phyloP scores from a whole-genome alignment of 1,284 basidiomycete species.

The Malassezia slooffiae region DNA sequence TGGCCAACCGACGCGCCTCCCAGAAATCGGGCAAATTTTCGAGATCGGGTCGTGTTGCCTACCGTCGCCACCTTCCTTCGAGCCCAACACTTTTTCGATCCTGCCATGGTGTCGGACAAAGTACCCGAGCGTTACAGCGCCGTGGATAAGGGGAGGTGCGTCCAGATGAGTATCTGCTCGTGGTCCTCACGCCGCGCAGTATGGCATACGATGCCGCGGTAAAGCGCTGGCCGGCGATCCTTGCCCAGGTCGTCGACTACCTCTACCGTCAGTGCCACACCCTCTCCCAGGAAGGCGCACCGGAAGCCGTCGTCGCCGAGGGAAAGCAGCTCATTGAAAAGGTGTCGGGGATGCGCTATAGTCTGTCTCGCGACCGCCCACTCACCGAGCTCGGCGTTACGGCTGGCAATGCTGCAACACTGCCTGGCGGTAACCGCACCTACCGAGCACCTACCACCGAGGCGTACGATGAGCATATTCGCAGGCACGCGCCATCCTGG shows the following conservation, averaged over 20 bases:
- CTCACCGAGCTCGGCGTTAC: conserved; percentile 51
- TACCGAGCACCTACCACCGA: conserved; percentile 54
- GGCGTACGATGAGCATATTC: conserved; percentile 27
- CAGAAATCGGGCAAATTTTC: too few species aligned
- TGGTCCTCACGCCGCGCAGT: too few species aligned
- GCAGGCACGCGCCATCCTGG: conserved; percentile 59
- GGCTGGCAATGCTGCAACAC: conserved; percentile 13
- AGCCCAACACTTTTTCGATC: too few species aligned
- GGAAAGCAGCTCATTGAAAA: conserved; percentile 69
- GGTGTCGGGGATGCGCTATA: conserved; percentile 73
- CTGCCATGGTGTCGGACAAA: too few species aligned
- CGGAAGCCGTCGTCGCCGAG: conserved; percentile 54
- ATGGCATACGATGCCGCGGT: conserved; percentile 55
- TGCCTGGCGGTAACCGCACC: conserved; percentile 49
- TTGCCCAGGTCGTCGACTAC: conserved; percentile 66
- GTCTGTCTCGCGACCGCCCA: conserved; percentile 68
- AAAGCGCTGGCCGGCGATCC: conserved; percentile 77
- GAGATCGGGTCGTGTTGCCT: too few species aligned
- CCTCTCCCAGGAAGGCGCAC: conserved; percentile 22
- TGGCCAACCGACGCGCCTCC: too few species aligned
- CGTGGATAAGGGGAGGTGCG: too few species aligned
- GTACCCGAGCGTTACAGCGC: too few species aligned
- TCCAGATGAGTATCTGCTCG: too few species aligned
- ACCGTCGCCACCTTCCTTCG: too few species aligned
- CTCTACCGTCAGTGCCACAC: conserved; percentile 52